Evolutionary conservation across 2,329 filamentous ascomycete genomes (phyloP).

Genomic region (Didymella arachidicola): DNA sequence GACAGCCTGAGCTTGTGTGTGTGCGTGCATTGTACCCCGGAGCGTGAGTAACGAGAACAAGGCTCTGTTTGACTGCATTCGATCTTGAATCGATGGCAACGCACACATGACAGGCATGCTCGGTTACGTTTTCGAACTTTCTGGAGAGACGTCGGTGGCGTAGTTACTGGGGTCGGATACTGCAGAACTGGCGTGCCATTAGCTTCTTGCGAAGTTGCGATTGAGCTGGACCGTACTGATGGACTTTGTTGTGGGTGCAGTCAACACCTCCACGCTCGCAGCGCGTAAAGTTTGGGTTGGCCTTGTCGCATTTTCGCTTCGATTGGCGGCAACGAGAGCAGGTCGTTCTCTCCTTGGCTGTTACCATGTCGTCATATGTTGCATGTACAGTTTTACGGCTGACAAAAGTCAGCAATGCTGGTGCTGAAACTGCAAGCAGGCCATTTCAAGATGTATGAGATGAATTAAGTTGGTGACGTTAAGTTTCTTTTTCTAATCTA

Average conservation of each 20-base stretch:
- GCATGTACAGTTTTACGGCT: background rate
- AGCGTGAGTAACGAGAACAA: constrained; percentile 27
- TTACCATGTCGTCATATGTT: constrained; percentile 3
- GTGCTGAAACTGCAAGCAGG: background rate
- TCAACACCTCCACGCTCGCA: constrained; percentile 18
- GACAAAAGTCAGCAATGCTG: background rate
- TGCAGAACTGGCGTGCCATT: background rate
- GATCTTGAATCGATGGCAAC: constrained; percentile 36
- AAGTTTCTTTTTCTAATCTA: background rate
- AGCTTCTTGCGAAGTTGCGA: background rate
- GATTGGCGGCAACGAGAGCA: constrained; percentile 29
- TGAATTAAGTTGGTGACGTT: background rate
- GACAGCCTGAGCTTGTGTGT: constrained; percentile 21
- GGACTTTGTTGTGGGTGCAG: constrained; percentile 20
- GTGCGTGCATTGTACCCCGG: constrained; percentile 28
- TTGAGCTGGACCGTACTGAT: background rate
- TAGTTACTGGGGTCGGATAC: constrained; percentile 1
- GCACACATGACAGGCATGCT: constrained; percentile 29
- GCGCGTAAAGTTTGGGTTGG: constrained; percentile 24
- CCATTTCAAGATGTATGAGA: background rate
- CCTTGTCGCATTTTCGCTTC: constrained; percentile 32
- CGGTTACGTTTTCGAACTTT: constrained; percentile 25
- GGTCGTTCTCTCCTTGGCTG: constrained; percentile 20
- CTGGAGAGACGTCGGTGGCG: background rate
- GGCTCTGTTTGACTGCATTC: constrained; percentile 33